Evolutionary conservation across 2,329 filamentous ascomycete species (phyloP).

Genomic region (Cladosporium phlei): DNA sequence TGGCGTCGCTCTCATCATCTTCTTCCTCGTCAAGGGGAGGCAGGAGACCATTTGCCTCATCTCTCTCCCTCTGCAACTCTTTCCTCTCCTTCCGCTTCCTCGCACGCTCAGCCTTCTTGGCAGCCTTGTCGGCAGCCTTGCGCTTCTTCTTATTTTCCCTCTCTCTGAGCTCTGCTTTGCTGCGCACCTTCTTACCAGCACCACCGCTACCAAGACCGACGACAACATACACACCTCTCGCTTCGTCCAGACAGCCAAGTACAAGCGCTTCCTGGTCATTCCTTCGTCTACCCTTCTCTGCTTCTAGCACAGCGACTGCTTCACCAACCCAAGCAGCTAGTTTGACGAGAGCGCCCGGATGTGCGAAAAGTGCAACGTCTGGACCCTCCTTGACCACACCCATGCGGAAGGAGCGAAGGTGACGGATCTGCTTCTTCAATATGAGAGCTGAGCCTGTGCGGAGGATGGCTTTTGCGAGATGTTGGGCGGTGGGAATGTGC

Average conservation of each 20-base stretch:
- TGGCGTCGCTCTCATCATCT: slow-evolving; percentile 47
- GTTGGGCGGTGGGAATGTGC: slow-evolving; percentile 77
- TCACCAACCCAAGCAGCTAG: slow-evolving; percentile 91
- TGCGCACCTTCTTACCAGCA: slow-evolving; percentile 54
- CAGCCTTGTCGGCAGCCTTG: slow-evolving; percentile 48
- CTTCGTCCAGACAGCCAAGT: slow-evolving; percentile 83
- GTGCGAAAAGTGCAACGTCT: slow-evolving; percentile 84
- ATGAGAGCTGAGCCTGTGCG: slow-evolving; percentile 87
- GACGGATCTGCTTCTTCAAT: slow-evolving; percentile 88
- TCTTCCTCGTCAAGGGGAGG: slow-evolving; percentile 45
- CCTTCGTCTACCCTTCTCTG: slow-evolving; percentile 67
- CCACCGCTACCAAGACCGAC: slow-evolving; percentile 81
- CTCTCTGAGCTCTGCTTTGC: slow-evolving; percentile 42
- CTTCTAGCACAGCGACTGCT: slow-evolving; percentile 83
- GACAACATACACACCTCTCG: slow-evolving; percentile 80
- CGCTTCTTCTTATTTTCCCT: slow-evolving; percentile 59
- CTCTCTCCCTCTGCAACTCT: slow-evolving; percentile 54
- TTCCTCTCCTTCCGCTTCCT: slow-evolving; percentile 54
- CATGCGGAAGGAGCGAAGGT: slow-evolving; percentile 88
- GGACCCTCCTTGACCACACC: slow-evolving; percentile 93
- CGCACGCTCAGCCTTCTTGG: slow-evolving; percentile 51
- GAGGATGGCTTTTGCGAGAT: slow-evolving; percentile 86
- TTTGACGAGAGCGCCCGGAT: slow-evolving; percentile 88
- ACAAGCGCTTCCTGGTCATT: slow-evolving; percentile 68
- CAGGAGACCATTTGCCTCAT: slow-evolving; percentile 50